A percentile compares a stretch with the other conserved stretches of the same genome.
phyloP scores from a whole-genome alignment of 208 protist species.

The Entamoeba histolytica region DNA sequence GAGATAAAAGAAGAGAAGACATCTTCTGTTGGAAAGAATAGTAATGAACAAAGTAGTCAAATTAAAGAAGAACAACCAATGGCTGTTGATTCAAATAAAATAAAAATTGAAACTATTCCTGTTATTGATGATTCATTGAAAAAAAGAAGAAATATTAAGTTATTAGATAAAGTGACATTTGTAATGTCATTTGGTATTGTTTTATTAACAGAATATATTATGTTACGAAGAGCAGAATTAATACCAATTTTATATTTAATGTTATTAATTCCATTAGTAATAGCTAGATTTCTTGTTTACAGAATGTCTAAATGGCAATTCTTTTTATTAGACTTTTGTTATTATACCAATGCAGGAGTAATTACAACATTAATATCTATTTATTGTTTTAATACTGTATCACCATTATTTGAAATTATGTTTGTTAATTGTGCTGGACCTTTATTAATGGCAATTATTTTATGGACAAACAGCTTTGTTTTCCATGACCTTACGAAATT shows the following conservation, averaged over 20 bases:
- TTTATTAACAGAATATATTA: not conserved
- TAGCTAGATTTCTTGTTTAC: not conserved
- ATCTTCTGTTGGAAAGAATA: no score
- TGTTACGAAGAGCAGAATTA: not conserved
- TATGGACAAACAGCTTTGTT: constrained; percentile 36
- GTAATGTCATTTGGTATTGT: not conserved
- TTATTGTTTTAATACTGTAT: not conserved
- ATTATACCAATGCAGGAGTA: not conserved
- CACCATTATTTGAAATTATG: not conserved
- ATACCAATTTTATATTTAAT: not conserved
- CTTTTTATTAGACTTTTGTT: not conserved
- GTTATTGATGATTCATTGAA: not conserved
- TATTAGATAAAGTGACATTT: not conserved
- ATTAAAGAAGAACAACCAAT: no score
- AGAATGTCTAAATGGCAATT: not conserved
- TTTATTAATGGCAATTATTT: constrained; percentile 22
- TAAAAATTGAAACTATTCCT: not conserved
- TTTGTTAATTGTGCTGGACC: constrained; percentile 19
- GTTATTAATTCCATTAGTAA: not conserved
- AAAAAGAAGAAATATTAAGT: not conserved
- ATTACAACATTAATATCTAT: not conserved
- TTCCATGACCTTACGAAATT: constrained; percentile 39
- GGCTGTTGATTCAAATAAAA: not conserved
- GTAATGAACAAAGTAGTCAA: no score
- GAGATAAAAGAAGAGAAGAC: no score